phyloP scores from a whole-genome alignment of 352 stramenopile genomes.

The Globisporangium cylindrosporum region DNA sequence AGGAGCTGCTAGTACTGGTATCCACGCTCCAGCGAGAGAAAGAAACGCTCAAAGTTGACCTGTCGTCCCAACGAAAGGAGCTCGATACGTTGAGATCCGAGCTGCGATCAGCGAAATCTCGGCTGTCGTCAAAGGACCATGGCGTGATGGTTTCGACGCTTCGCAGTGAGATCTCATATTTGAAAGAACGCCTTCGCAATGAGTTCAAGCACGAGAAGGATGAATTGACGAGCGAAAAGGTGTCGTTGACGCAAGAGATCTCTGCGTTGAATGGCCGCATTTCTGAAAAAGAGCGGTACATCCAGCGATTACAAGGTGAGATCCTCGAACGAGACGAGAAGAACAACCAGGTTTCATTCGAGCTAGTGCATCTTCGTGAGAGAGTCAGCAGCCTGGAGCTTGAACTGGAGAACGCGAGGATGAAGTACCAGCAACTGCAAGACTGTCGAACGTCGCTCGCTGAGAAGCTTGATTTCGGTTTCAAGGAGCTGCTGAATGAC shows the following conservation, averaged over 20 bases:
- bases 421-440: slow-evolving; percentile 59
- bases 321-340: slow-evolving; percentile 33
- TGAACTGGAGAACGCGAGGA: slow-evolving; percentile 36
- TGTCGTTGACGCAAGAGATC: slow-evolving; percentile 43
- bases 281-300: slow-evolving; percentile 43
- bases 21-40: slow-evolving; percentile 44
- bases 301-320: slow-evolving; percentile 45
- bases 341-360: slow-evolving; percentile 35
- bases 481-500: slow-evolving; percentile 67
- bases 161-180: slow-evolving; percentile 46
- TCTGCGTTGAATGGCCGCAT: slow-evolving; percentile 30
- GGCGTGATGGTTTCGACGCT: slow-evolving; percentile 57
- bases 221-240: slow-evolving; percentile 32
- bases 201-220: slow-evolving; percentile 71
- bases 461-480: slow-evolving; percentile 63
- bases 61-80: slow-evolving; percentile 25
- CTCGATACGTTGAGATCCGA: slow-evolving; percentile 27
- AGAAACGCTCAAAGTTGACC: slow-evolving; percentile 24
- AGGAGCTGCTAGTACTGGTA: slow-evolving; percentile 41
- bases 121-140: slow-evolving; percentile 48
- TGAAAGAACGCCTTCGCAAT: slow-evolving; percentile 56
- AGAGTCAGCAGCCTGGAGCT: slow-evolving; percentile 34
- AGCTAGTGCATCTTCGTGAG: slow-evolving; percentile 37
- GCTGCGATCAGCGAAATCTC: slow-evolving; percentile 34
- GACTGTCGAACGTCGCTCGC: slow-evolving; percentile 43